Evolutionary conservation across 2,329 filamentous ascomycete genomes (phyloP).

Genomic region (Zasmidium citrigriseum): DNA sequence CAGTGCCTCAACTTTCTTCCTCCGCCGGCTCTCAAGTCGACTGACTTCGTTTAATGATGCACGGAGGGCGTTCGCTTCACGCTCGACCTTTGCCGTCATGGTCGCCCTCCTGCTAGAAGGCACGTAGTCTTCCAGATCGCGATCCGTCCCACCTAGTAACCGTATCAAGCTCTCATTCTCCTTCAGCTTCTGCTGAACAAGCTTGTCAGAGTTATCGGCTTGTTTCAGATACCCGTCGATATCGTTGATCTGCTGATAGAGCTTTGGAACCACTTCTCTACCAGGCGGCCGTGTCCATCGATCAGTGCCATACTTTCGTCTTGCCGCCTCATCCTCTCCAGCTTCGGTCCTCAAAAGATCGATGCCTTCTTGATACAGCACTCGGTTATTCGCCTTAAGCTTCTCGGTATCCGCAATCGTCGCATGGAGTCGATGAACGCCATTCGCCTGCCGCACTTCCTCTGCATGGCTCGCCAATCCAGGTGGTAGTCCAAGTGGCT

Average conservation of each 20-base stretch:
- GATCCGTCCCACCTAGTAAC: conserved; percentile 76
- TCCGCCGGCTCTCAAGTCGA: conserved; percentile 76
- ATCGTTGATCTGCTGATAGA: conserved; percentile 74
- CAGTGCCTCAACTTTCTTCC: conserved; percentile 76
- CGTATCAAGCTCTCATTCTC: conserved; percentile 73
- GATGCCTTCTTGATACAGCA: conserved; percentile 80
- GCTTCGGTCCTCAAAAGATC: conserved; percentile 76
- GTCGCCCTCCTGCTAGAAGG: conserved; percentile 78
- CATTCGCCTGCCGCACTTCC: conserved; percentile 89
- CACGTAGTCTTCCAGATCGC: conserved; percentile 82
- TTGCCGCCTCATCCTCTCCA: conserved; percentile 76
- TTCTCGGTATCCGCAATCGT: conserved; percentile 89
- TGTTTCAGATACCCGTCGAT: conserved; percentile 85
- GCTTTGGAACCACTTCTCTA: conserved; percentile 66
- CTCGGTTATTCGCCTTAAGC: conserved; percentile 75
- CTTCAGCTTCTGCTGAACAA: conserved; percentile 76
- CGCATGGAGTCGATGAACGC: conserved; percentile 71
- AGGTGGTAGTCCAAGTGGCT: conserved; percentile 85
- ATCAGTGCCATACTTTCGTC: conserved; percentile 80
- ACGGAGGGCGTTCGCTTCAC: conserved; percentile 74
- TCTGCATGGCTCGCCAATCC: conserved; percentile 86
- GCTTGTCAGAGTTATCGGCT: conserved; percentile 65
- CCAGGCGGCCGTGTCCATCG: conserved; percentile 76
- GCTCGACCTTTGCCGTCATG: conserved; percentile 78
- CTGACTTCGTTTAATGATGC: conserved; percentile 81